phyloP scores from a whole-genome alignment of 2,329 filamentous ascomycete species.

The Monascus ruber region DNA sequence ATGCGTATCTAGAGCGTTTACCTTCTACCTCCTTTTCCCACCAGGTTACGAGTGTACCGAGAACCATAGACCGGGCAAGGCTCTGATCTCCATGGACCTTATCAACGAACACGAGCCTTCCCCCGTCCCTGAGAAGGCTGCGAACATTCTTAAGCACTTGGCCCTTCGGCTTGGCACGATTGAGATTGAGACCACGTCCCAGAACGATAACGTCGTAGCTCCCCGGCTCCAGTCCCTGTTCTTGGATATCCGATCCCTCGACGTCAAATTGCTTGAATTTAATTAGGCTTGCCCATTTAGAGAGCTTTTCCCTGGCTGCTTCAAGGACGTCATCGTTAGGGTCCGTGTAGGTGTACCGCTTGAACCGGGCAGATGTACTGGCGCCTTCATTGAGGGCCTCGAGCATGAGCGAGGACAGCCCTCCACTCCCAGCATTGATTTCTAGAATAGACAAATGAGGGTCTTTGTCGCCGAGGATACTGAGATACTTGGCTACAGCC shows the following conservation, averaged over 20 bases:
- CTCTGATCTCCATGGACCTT: background rate
- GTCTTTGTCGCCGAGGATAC: constrained; percentile 10
- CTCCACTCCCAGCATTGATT: constrained; percentile 6
- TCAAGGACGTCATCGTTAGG: too few relatives aligned
- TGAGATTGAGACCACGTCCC: constrained; percentile 6
- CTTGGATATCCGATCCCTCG: background rate
- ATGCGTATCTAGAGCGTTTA: background rate
- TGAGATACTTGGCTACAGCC: constrained; percentile 6
- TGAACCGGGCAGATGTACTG: background rate
- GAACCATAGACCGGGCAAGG: background rate
- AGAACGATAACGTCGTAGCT: constrained; percentile 10
- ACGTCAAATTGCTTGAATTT: background rate
- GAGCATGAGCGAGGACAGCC: background rate
- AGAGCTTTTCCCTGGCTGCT: background rate
- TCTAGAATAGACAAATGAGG: constrained; percentile 15
- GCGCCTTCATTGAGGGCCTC: background rate
- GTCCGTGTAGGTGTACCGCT: background rate
- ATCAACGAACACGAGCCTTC: background rate
- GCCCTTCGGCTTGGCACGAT: constrained; percentile 1
- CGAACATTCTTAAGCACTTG: constrained; percentile 6
- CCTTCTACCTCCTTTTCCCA: background rate
- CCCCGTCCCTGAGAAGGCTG: constrained; percentile 5
- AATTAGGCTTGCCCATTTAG: constrained; percentile 4
- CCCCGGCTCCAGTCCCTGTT: constrained; percentile 1
- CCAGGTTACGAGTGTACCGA: background rate